Base-by-base conservation (phyloP, 768 basidiomycete species). In the Naganishia randhawae region DNA sequence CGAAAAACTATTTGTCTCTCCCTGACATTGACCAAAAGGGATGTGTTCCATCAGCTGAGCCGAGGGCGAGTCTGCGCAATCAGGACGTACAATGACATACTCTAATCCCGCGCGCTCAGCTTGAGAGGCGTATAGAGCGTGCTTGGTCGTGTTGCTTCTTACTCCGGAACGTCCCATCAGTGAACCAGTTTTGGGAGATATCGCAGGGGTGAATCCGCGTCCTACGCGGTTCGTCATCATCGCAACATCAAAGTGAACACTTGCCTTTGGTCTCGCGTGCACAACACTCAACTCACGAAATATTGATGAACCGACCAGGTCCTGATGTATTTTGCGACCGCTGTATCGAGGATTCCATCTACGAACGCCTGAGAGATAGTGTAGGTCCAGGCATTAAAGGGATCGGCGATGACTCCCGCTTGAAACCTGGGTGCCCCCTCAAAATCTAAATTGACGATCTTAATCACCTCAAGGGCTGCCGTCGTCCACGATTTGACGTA, bases 401-500 rank as follows among this genome's bases (percentile, higher is more conserved):
- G 48, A 50, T 50, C 48, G 14, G 66, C 62, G 33, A 70, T 67
- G 3, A 57, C 69, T 19, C 65, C 71, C 5, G 67, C 32, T 54
- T 57, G 69, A 25, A 71, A 62, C 19, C 57, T 45, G 6, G 71
- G 63, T 8, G 48, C 48, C 19, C 19, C 48, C 48, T 50, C 19
- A 50, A 50, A 50, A 19, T 50, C 53, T 8, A 55, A 5, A 27
- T 55, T n/a, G 11, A 55, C 53, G 27, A 27, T 27, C n/a, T 55
- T 55, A 8, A 31, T 29, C 13, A 55, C 53, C 19, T 17, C 48
- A 8, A 14, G 48, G 8, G 48, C 51, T 13, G 25, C 51, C 10
- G 50, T 37, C 33, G 35, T 50, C 71, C 71, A 70, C 13, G 57
- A 54, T 33, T 11, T 19, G 45, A 50, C 33, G 54, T 72, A 72